Base-by-base conservation (phyloP, 2,329 filamentous ascomycete genomes). In the Aureobasidium sp. region DNA sequence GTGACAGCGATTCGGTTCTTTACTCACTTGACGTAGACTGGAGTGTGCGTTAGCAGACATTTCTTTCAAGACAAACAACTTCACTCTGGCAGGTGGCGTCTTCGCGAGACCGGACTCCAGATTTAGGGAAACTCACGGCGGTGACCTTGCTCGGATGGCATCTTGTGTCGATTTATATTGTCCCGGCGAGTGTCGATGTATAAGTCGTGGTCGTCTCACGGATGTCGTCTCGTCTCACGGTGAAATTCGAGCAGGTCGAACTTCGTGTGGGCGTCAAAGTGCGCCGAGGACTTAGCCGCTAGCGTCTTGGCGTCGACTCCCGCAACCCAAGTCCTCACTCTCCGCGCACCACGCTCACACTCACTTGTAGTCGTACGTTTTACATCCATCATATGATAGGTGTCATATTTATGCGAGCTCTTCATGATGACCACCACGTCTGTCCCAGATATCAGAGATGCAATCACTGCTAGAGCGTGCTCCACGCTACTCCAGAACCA, bases 11-110 rank as follows among this genome's bases (percentile, higher is more conserved):
- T 36, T 61, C 25, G 53, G 42, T 27, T 34, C 14, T 41, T 32
- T 62, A 65, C 63, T 65, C 64, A 69, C 69, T 75, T 75, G 63
- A 75, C 73, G 67, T 75, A 75, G 67, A 75, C 69, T 71, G 64
- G 21, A 21, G 61, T 11, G 4, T 13, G 29, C 58, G 59, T 61
- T 59, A 63, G 62, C 62, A 63, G 49, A 61, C 44, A 50, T 30
- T 59, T 42, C 45, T 34, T 59, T 21, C 57, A 41, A 50, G 21
- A 9, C 42, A 29, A 42, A 42, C 36, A 27, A 30, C 32, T 25
- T 49, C 14, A 25, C 11, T 41, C 57, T 42, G 45, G 21, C 44
- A 8, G 14, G 30, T 39, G 42, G 42, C 54, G 9, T 39, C 54
- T 36, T 57, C 14, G n/a, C 29, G 25, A 5, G 29, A 57, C 53